Evolutionary conservation across 1,284 basidiomycete genomes (phyloP).

Genomic region (Austropuccinia psidii): DNA sequence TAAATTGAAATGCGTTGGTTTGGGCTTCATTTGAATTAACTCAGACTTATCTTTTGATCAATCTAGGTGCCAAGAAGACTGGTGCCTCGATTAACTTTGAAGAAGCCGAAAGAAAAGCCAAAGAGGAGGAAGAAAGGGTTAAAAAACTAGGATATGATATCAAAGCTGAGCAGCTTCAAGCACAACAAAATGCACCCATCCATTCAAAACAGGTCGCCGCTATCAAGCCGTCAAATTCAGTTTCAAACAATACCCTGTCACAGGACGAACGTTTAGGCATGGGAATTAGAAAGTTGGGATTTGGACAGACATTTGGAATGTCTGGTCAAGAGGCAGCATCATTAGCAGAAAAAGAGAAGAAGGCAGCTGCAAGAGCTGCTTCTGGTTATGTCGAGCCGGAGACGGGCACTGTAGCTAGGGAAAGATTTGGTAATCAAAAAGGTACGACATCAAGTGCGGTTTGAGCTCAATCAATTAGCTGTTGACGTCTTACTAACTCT

Average conservation of each 20-base stretch:
- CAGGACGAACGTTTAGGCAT: conserved; percentile 63
- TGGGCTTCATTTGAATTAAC: not conserved
- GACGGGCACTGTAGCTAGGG: conserved; percentile 69
- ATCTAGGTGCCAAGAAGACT: conserved; percentile 62
- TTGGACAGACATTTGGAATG: conserved; percentile 59
- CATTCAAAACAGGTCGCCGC: conserved; percentile 37
- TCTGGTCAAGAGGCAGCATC: conserved; percentile 42
- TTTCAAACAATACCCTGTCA: conserved; percentile 46
- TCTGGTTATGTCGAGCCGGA: conserved; percentile 42
- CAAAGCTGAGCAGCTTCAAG: conserved; percentile 58
- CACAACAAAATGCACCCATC: too few relatives aligned
- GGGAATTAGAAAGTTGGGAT: conserved; percentile 78
- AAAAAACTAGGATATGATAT: conserved; percentile 82
- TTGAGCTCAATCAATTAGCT: too few relatives aligned
- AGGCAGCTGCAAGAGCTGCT: conserved; percentile 39
- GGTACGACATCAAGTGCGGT: conserved; percentile 46
- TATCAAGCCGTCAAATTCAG: conserved; percentile 51
- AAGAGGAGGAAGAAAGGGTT: conserved; percentile 79
- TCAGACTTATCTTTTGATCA: not conserved
- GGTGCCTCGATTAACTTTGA: conserved; percentile 75
- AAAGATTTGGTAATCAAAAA: conserved; percentile 87
- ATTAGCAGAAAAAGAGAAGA: conserved; percentile 40
- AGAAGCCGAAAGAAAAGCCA: conserved; percentile 75
- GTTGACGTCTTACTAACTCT: not conserved
- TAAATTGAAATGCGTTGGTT: not conserved